Evolutionary conservation across 225 moss, liverwort and hornwort genomes (phyloP), one percentile per base, ranked within the genome.

Genomic region (Ulota crispa): DNA sequence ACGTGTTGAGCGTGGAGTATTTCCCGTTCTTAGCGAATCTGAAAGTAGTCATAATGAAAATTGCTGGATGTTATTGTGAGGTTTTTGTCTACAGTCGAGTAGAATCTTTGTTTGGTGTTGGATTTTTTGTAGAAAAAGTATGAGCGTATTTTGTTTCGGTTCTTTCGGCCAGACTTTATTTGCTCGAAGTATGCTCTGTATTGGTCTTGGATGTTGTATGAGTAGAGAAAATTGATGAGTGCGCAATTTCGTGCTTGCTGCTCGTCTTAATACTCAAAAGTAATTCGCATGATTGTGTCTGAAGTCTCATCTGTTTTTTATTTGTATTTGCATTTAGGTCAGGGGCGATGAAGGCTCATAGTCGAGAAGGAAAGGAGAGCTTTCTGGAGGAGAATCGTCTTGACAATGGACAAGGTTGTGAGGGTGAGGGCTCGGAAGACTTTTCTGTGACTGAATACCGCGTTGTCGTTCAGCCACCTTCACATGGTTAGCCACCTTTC

Each of bases 401-500:
- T 82, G 78, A 83, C 45, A 62, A 26, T 73, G 80, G 75, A 69
- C 86, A 81, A 78, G 86, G 85, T 50, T 81, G 14, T 72, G 86
- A 91, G 73, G 81, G 81, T 30, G 80, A 72, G 53, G 75, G 63
- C 27, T 21, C 9, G 78, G 85, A 88, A 54, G 85, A 72, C 52
- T 64, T 64, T 54, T 75, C 80, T 75, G 45, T 78, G 78, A 73
- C 88, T 34, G 91, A 88, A 56, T 87, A 81, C 79, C 67, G 91
- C 69, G 64, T 83, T 71, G 83, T 91, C 30, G 76, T 88, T 81
- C 88, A 86, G 32, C 83, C 88, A 18, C 91, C 88, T 45, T 86
- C 91, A 37, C 85, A 88, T 73, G 91, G 91, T 91, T 43, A 90
- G 85, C 41, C 30, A 12, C 26, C 74, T 82, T 68, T 80, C 41